phyloP scores from a whole-genome alignment of 257 asterid genomes.

The Fraxinus americana region DNA sequence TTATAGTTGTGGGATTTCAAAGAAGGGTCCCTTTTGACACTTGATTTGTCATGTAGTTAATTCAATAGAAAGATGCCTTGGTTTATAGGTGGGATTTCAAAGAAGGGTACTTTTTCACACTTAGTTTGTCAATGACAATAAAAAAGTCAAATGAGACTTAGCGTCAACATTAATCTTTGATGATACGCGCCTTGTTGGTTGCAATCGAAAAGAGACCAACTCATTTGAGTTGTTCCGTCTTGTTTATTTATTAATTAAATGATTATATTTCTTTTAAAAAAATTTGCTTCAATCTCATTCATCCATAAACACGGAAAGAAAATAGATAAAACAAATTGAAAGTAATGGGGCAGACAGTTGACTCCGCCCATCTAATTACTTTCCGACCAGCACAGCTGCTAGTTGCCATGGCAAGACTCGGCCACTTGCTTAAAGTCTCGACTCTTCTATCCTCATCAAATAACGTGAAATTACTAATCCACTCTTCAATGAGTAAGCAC shows the following conservation, averaged over 20 bases:
- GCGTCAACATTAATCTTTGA: background rate
- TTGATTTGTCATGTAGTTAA: constrained; percentile 16
- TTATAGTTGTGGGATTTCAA: background rate
- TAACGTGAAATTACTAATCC: too few relatives aligned
- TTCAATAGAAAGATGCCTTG: background rate
- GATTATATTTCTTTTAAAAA: background rate
- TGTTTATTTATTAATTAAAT: background rate
- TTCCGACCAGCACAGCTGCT: too few relatives aligned
- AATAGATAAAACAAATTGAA: too few relatives aligned
- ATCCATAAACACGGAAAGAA: too few relatives aligned
- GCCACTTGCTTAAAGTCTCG: too few relatives aligned
- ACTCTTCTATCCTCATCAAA: background rate
- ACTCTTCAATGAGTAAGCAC: too few relatives aligned
- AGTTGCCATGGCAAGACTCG: too few relatives aligned
- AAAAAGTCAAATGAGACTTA: background rate
- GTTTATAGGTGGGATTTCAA: background rate
- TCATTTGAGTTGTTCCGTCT: background rate
- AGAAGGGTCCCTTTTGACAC: constrained; percentile 20
- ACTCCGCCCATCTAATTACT: too few relatives aligned
- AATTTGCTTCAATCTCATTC: too few relatives aligned
- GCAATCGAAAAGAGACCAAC: background rate
- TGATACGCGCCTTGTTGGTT: background rate
- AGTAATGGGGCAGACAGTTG: too few relatives aligned
- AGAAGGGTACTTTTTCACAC: constrained; percentile 20
- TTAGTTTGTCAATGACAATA: constrained; percentile 9